These are phyloP conservation scores for Venturia nashicola DNA, from an alignment of 2,329 filamentous ascomycete species.

Conservation along the genomic window DNA sequence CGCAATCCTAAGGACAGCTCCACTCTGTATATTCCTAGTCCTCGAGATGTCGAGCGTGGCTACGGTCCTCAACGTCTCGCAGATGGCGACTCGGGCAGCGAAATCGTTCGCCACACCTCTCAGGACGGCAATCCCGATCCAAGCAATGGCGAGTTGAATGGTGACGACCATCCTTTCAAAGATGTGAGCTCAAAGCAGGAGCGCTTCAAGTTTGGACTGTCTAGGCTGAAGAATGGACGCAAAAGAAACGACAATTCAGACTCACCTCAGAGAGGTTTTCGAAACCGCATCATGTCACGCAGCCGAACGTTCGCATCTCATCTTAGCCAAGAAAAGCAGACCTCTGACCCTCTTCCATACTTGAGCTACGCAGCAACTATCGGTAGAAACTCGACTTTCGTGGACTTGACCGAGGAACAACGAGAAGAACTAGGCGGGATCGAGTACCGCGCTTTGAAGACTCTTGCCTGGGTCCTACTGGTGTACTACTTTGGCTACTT, in stretches of 20 bases:
- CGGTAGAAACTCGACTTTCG: constrained; percentile 84
- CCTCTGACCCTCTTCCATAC: constrained; percentile 58
- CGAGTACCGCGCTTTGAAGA: constrained; percentile 86
- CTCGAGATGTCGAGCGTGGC: constrained; percentile 78
- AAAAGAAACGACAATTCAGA: constrained; percentile 4
- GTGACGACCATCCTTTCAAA: neutral
- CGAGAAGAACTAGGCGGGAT: constrained; percentile 92
- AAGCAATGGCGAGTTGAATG: neutral
- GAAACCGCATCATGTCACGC: constrained; percentile 15
- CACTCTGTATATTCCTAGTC: constrained; percentile 79
- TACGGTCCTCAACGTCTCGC: constrained; percentile 53
- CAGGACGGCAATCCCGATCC: constrained; percentile 14
- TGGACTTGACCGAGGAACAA: constrained; percentile 79
- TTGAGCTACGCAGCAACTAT: constrained; percentile 89
- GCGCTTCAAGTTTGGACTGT: constrained; percentile 11
- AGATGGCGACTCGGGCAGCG: constrained; percentile 15
- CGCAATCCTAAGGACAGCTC: constrained; percentile 59
- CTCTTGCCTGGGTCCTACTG: constrained; percentile 60
- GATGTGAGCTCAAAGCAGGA: neutral
- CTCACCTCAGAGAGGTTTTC: neutral
- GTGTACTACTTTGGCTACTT: constrained; percentile 78
- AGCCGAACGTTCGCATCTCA: constrained; percentile 48
- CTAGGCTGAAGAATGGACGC: constrained; percentile 5
- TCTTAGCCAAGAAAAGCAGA: constrained; percentile 42
- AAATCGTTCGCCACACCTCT: constrained; percentile 19